Evolutionary conservation across 257 asterid species (phyloP).

Genomic region (Solanum bulbocastanum): DNA sequence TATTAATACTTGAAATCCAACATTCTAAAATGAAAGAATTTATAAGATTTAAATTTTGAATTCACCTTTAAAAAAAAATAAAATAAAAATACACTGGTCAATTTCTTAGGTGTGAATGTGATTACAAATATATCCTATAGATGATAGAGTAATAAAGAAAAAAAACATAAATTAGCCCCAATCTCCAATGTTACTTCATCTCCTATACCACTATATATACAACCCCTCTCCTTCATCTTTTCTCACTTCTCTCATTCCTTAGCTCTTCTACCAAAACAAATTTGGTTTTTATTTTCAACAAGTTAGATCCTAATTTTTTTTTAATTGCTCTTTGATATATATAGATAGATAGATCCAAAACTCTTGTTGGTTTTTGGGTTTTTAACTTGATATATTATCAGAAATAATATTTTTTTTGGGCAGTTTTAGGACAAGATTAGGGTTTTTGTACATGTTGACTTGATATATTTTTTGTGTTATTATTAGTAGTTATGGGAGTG

Average conservation of each 20-base stretch:
- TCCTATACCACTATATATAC: slow-evolving; percentile 22
- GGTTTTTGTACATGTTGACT: neutral
- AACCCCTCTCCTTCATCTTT: neutral
- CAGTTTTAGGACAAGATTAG: neutral
- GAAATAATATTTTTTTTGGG: neutral
- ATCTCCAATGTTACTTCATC: neutral
- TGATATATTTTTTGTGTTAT: neutral
- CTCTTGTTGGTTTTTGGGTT: neutral
- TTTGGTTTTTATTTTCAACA: no score
- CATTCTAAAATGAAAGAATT: neutral
- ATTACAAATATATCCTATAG: neutral
- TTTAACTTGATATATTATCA: no score
- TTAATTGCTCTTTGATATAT: neutral
- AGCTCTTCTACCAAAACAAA: no score
- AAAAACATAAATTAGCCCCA: neutral
- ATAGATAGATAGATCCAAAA: neutral
- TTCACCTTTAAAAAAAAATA: neutral
- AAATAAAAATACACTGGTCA: neutral
- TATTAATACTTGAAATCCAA: neutral
- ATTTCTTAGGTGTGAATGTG: neutral
- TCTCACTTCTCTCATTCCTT: neutral
- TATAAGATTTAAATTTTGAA: neutral
- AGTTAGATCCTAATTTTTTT: no score
- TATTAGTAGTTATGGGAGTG: slow-evolving; percentile 20
- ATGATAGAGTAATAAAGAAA: neutral